Evolutionary conservation across 208 protist species (phyloP).

Genomic region (Crithidia bombi): DNA sequence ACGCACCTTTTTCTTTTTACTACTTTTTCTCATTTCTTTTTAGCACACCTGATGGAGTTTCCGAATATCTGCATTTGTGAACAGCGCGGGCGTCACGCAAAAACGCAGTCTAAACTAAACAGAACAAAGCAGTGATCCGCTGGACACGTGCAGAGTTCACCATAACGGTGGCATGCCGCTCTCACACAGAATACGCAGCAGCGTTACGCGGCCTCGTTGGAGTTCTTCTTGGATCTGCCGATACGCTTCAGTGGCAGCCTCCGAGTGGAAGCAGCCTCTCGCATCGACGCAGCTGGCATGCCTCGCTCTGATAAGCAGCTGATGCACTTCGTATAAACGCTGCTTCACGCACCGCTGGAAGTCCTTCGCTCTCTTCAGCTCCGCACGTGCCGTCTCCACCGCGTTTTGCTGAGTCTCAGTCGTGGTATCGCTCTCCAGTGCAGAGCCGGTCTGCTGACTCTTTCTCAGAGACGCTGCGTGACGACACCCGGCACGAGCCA

Average conservation of each 20-base stretch:
- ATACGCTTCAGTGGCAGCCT: neutral
- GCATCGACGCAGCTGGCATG: neutral
- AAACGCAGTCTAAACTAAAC: too few species aligned
- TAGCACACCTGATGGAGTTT: too few species aligned
- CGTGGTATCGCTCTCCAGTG: neutral
- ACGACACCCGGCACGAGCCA: neutral
- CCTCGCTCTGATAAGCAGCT: neutral
- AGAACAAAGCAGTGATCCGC: too few species aligned
- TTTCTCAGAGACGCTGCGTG: neutral
- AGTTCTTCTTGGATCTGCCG: constrained; percentile 22
- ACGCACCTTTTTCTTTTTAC: too few species aligned
- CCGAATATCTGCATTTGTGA: too few species aligned
- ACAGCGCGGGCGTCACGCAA: too few species aligned
- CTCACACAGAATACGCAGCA: constrained; percentile 26
- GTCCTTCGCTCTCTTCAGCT: neutral
- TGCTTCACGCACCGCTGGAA: constrained; percentile 12
- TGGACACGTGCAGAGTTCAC: neutral
- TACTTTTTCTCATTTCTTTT: too few species aligned
- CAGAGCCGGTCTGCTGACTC: neutral
- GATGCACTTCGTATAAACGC: constrained; percentile 15
- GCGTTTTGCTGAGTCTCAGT: neutral
- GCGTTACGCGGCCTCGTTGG: constrained; percentile 8
- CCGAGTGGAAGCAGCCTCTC: neutral
- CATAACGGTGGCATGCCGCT: neutral
- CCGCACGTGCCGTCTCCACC: neutral